Evolutionary conservation across 2,329 filamentous ascomycete genomes (phyloP), one percentile per base, ranked within the genome.

Genomic region (Aureobasidium sp.): DNA sequence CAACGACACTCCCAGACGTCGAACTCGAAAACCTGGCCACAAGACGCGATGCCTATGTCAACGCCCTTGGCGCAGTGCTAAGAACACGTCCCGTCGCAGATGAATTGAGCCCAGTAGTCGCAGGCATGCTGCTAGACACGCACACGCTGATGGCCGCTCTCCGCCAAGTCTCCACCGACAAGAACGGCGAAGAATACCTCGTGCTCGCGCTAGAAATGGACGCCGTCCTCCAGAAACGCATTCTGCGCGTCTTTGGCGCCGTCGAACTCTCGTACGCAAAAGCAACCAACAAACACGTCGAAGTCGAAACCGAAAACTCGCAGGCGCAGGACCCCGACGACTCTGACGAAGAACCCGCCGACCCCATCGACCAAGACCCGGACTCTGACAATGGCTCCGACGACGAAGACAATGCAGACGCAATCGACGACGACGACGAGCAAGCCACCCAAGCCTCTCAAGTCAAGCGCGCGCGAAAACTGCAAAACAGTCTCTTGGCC

Each of bases 231-330:
- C 79, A 84, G 57, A 70, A 74, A 39, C 80, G 87, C 61, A 76
- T 96, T 27, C 77, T 87, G 37, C 80, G 84, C 40, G 86, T 95
- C 54, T 91, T 95, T 64, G 80, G 85, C 45, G 79, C 83, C 1
- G 79, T 84, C 1, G 90, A 96, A 70, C 85, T 83, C 59, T 78
- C 80, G 39, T 90, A 83, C 63, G 88, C 89, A n/a, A 86, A 84
- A 66, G 83, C 66, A n/a, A 60, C 54, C n/a, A 61, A 61, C 42
- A 67, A 64, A 84, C 41, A 83, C 32, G 54, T 56, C 2, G 59
- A 64, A 29, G 62, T 63, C 22, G 61, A 61, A 34, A 61, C 59
- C 6, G 62, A 65, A 34, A 62, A 64, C 14, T 55, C 58, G 4
- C 58, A 62, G 41, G 57, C 58, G 2, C 53, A 61, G 32, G 75